Evolutionary conservation across 805 yeast genomes (phyloP).

Genomic region (Kurtzmaniella cleridarum): DNA sequence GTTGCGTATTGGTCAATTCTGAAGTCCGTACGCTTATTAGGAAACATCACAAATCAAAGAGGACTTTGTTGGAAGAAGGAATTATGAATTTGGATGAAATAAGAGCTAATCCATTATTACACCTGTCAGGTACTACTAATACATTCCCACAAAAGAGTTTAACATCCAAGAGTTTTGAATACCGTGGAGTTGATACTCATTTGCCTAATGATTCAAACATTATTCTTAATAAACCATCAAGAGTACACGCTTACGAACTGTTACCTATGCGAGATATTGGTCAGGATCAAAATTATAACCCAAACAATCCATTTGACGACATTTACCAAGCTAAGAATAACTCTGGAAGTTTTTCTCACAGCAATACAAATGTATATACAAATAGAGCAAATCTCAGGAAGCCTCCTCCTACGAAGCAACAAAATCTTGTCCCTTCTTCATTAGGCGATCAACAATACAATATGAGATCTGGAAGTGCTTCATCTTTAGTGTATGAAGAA

Average conservation of each 20-base stretch:
- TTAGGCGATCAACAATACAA: no score
- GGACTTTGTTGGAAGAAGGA: slow-evolving; percentile 26
- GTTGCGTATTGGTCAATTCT: slow-evolving; percentile 54
- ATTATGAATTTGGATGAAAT: slow-evolving; percentile 19
- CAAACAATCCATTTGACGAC: slow-evolving; percentile 10
- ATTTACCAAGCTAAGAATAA: background rate
- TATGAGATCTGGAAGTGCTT: no score
- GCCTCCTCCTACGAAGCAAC: slow-evolving; percentile 4
- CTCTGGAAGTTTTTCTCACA: no score
- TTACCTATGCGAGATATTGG: slow-evolving; percentile 6
- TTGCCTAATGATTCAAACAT: no score
- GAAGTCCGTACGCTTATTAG: slow-evolving; percentile 49
- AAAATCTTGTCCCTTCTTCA: background rate
- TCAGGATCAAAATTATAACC: no score
- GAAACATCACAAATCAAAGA: slow-evolving; percentile 32
- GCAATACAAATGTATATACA: no score
- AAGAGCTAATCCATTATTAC: slow-evolving; percentile 22
- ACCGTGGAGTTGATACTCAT: background rate
- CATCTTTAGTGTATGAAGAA: no score
- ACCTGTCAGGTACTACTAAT: slow-evolving; percentile 10
- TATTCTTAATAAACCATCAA: no score
- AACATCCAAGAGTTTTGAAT: slow-evolving; percentile 1
- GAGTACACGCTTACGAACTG: slow-evolving; percentile 5
- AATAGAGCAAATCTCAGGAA: background rate
- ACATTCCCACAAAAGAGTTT: slow-evolving; percentile 1